Percentiles rank a stretch among this genome's conserved stretches.
These are phyloP conservation scores for Populus deltoides DNA, from an alignment of 345 rosid genomes.

Conservation along the genomic window DNA sequence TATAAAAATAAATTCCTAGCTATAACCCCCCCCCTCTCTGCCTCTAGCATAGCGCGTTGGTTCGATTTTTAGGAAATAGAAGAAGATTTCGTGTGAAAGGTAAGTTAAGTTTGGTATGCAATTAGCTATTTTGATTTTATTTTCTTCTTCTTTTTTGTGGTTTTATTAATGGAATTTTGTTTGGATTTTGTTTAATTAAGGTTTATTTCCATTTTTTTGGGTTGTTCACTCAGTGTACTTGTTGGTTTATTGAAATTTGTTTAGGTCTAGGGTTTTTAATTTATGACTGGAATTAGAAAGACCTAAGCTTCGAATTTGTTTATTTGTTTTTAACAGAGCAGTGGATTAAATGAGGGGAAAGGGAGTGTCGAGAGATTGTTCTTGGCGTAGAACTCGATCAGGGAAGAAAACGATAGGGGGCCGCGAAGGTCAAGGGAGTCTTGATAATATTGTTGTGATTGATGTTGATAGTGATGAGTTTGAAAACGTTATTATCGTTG, in stretches of 20 bases:
- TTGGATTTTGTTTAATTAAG: neutral
- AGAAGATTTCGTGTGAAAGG: neutral
- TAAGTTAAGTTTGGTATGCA: neutral
- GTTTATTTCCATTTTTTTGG: neutral
- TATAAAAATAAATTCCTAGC: no score
- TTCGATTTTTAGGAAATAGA: neutral
- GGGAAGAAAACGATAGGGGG: constrained; percentile 40
- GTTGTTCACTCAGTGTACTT: neutral
- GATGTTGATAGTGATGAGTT: constrained; percentile 55
- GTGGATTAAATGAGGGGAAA: constrained; percentile 33
- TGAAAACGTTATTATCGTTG: constrained; percentile 57
- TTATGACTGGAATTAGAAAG: neutral
- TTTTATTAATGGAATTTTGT: neutral
- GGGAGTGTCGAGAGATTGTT: constrained; percentile 40
- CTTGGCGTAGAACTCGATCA: constrained; percentile 35
- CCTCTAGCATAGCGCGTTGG: neutral
- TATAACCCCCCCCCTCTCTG: no score
- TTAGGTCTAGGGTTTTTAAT: neutral
- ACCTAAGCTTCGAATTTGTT: neutral
- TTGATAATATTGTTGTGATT: constrained; percentile 51
- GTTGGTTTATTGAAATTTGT: neutral
- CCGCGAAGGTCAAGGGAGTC: constrained; percentile 30
- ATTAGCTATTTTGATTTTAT: neutral
- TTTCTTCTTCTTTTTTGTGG: neutral
- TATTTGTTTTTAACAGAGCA: neutral